phyloP scores from a whole-genome alignment of 2,329 filamentous ascomycete genomes.

The Calonectria pseudoreteaudii region DNA sequence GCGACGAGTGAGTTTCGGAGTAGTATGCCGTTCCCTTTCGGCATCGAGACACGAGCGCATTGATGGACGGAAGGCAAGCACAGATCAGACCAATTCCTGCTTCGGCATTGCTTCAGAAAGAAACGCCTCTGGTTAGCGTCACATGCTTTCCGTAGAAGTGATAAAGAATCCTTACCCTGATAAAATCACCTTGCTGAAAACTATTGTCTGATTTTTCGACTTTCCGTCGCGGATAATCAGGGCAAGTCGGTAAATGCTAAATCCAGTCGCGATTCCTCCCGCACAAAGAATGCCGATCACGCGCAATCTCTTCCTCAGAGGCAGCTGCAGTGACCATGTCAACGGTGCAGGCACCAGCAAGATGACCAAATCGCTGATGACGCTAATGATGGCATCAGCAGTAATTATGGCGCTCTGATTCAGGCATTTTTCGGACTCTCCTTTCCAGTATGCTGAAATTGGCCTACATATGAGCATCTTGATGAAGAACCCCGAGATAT shows the following conservation, averaged over 20 bases:
- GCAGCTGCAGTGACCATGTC: constrained; percentile 32
- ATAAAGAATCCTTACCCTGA: constrained; percentile 22
- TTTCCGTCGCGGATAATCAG: constrained; percentile 30
- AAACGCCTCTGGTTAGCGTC: accelerated
- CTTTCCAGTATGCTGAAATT: constrained; percentile 54
- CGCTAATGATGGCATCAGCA: constrained; percentile 34
- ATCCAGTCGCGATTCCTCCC: constrained; percentile 30
- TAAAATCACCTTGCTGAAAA: constrained; percentile 33
- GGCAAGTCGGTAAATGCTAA: constrained; percentile 32
- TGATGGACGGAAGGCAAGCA: constrained; percentile 34
- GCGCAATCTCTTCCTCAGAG: constrained; percentile 27
- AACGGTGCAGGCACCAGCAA: constrained; percentile 29
- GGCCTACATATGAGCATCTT: constrained; percentile 58
- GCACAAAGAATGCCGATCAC: constrained; percentile 35
- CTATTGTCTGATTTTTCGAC: constrained; percentile 28
- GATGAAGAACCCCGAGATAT: constrained; percentile 53
- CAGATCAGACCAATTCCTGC: constrained; percentile 33
- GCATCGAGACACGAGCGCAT: constrained; percentile 30
- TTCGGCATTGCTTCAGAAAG: constrained; percentile 29
- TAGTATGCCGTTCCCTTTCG: constrained; percentile 38
- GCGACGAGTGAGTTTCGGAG: constrained; percentile 29
- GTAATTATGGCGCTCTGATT: constrained; percentile 44
- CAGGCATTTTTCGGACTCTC: constrained; percentile 47
- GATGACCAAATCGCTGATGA: constrained; percentile 32
- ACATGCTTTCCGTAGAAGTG: no score